Base-by-base conservation (phyloP, 1,284 basidiomycete genomes). In the Ustanciosporium gigantosporum region DNA sequence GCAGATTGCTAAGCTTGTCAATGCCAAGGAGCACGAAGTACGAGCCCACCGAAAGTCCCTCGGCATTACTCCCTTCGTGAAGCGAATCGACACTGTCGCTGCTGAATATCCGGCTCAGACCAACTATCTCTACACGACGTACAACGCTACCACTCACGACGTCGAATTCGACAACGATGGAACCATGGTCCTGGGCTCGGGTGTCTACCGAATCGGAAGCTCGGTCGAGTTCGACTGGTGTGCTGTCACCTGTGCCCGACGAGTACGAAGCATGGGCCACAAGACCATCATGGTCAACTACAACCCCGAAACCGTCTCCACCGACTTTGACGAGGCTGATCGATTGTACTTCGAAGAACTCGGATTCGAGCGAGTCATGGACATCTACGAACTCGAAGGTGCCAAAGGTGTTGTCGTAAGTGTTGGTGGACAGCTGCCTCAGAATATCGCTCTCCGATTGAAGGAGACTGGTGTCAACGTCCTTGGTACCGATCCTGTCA, bases 171-270 rank as follows among this genome's bases (percentile, higher is more conserved):
- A 95, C 78, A 95, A 97, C 73, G 84, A 95, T 68, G 95, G 95
- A 38, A 97, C 92, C 22, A 97, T 98, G 90, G 94, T 99, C 24
- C 86, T 98, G n/a, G 95, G 95, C 36, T 91, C 88, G 53, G 95
- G 95, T 73, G 95, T 99, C 23, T 98, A 99, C 82, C 87, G 95
- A 50, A 98, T 99, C 72, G 95, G 95, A 46, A 90, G 87, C 78
- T 94, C 90, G 60, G 95, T 99, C 77, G 95, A 99, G 82, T 99
- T 99, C 79, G 95, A 99, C 80, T 99, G 95, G 95, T 99, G 95
- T 79, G 95, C 95, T 24, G 95, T 98, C 41, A 97, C 93, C 3
- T 97, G 93, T 79, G 91, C 92, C 31, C 85, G 95, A 61, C 88
- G 88, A 76, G 85, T 98, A 64, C 84, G 93, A 65, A 86, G 88